Conservation (phyloP, 305 asterid genomes). For the Solanum hybrid region DNA sequence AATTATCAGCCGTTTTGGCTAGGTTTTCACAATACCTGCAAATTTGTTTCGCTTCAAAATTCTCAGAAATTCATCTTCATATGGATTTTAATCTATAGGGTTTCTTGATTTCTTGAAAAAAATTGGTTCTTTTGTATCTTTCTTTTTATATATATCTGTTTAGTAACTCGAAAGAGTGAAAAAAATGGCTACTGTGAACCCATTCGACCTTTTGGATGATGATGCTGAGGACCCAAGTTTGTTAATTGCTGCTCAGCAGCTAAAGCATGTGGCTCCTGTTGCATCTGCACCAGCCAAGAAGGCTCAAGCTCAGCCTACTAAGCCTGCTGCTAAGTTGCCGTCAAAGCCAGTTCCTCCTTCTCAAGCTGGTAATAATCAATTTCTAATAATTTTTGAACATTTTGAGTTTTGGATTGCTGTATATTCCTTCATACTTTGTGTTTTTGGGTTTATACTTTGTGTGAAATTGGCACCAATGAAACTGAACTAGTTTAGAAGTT, state of each 20-base stretch:
- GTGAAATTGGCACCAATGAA: background rate
- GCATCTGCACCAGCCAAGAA: conserved; percentile 3
- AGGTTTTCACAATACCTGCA: conserved; percentile 7
- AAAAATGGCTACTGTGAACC: conserved; percentile 44
- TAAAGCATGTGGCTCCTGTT: conserved; percentile 3
- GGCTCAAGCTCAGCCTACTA: conserved; percentile 4
- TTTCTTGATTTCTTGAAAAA: conserved; percentile 17
- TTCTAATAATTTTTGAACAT: background rate
- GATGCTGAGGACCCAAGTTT: conserved; percentile 50
- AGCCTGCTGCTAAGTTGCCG: conserved; percentile 6
- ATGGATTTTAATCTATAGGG: background rate
- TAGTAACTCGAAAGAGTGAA: background rate
- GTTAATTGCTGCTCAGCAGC: conserved; percentile 45
- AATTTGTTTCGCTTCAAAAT: background rate
- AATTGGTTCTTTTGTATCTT: background rate
- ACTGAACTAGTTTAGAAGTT: background rate
- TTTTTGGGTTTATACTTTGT: background rate
- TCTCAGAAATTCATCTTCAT: background rate
- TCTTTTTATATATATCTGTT: background rate
- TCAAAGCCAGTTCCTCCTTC: conserved; percentile 11
- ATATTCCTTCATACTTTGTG: background rate
- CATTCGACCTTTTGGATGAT: conserved; percentile 56
- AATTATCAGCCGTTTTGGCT: conserved; percentile 18
- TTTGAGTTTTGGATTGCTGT: background rate
- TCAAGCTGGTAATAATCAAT: background rate